Evolutionary conservation across 495 filamentous ascomycete species (phyloP), one percentile per base, ranked within the genome.

Genomic region (Neurospora intermedia): DNA sequence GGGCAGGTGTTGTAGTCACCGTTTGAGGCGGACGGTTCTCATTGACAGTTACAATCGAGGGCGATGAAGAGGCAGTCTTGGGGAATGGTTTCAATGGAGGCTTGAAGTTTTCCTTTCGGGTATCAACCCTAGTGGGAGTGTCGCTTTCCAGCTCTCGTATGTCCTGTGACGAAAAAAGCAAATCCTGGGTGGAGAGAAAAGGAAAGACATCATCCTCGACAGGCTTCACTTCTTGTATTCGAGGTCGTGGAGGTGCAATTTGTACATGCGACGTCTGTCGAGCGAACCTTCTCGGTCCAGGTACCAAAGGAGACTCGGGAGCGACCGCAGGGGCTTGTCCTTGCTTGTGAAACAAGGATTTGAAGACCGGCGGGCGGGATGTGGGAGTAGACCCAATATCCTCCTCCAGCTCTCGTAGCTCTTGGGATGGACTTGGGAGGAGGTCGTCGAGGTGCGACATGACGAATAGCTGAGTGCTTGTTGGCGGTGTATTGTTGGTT

Each of bases 341-440:
- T 7, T 35, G 27, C 0, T 31, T 11, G 20, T 16, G 41, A 18
- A 69, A 48, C 0, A 15, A 9, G 8, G 69, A 27, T 3, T 20
- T 38, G 10, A 39, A 39, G 13, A 54, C 35, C 0, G 15, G 54
- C 40, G 48, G 70, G n/a, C 40, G 10, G n/a, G 70, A 18, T n/a
- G n/a, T 16, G 45, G 54, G 69, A 18, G 70, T 41, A 69, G 27
- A 35, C 27, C 20, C 4, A 4, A 40, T 76, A 70, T 41, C 71
- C 71, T 43, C 82, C 23, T 81, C 81, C 18, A 86, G 71, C 73
- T 88, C 86, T 13, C 81, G 78, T 0, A 75, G 78, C 74, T 84
- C 81, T 75, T 88, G 86, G 0, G 84, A 84, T 9, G 84, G 81
- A 18, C 81, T 83, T 0, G 85, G 85, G 39, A 86, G 81, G n/a